These are phyloP conservation scores for Wickerhamomyces sydowiorum DNA, from an alignment of 805 yeast species.

Conservation along the genomic window DNA sequence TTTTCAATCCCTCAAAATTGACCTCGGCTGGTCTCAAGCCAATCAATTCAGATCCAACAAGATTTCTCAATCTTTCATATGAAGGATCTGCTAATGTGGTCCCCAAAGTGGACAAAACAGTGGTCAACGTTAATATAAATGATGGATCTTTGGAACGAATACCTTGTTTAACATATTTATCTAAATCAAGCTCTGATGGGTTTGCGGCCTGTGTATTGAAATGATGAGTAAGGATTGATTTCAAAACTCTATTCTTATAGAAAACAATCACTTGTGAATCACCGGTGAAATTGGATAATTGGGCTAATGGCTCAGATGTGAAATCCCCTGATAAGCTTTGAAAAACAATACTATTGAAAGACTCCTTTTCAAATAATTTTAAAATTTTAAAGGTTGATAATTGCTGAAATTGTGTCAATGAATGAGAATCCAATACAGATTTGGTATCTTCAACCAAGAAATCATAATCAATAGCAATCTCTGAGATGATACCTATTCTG, in stretches of 20 bases:
- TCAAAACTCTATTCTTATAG: slow-evolving; percentile 32
- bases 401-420: neutral
- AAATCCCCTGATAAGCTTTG: slow-evolving; percentile 15
- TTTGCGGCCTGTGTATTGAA: slow-evolving; percentile 10
- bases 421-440: neutral
- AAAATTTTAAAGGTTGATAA: neutral
- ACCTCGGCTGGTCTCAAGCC: slow-evolving; percentile 44
- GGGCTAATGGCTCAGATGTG: slow-evolving; percentile 6
- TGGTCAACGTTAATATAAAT: slow-evolving; percentile 16
- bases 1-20: slow-evolving; percentile 35
- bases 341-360: slow-evolving; percentile 15
- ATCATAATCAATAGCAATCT: slow-evolving; percentile 32
- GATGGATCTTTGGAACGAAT: slow-evolving; percentile 28
- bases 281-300: neutral
- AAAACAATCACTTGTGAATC: slow-evolving; percentile 10
- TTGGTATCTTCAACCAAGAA: slow-evolving; percentile 19
- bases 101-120: slow-evolving; percentile 29
- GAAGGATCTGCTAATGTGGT: slow-evolving; percentile 30
- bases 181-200: slow-evolving; percentile 23
- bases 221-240: slow-evolving; percentile 27
- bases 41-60: slow-evolving; percentile 58
- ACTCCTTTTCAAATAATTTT: slow-evolving; percentile 8
- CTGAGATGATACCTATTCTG: slow-evolving; percentile 29
- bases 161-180: slow-evolving; percentile 28
- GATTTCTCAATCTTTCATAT: slow-evolving; percentile 51